Conservation (phyloP, 1,139 yeast species). For the Meyerozyma carpophila region DNA sequence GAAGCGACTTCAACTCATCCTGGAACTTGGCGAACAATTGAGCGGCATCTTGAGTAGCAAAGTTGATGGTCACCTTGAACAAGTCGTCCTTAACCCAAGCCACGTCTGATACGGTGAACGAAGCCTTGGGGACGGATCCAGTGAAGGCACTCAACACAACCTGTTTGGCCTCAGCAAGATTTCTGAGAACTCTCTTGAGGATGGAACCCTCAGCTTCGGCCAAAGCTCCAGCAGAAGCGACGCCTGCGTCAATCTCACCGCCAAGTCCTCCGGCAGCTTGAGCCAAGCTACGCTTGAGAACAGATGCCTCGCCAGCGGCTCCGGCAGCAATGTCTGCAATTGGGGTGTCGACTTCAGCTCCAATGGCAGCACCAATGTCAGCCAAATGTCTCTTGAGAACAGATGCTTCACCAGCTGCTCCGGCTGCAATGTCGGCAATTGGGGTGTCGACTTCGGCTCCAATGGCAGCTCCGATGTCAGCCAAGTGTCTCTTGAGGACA, state of each 20-base stretch:
- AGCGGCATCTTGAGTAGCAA: slow-evolving; percentile 17
- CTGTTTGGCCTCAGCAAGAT: not conserved
- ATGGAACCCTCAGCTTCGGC: slow-evolving; percentile 1
- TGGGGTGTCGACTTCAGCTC: slow-evolving; percentile 4
- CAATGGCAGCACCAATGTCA: slow-evolving; percentile 11
- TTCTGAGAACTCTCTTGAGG: not conserved
- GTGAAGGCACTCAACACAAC: not conserved
- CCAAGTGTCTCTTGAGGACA: too few relatives aligned
- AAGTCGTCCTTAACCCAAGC: slow-evolving; percentile 19
- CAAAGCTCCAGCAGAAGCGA: not conserved
- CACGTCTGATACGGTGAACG: slow-evolving; percentile 22
- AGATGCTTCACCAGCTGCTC: slow-evolving; percentile 7
- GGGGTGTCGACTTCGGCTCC: slow-evolving; percentile 6
- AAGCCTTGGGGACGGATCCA: slow-evolving; percentile 20
- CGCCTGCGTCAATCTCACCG: not conserved
- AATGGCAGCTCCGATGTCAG: slow-evolving; percentile 11
- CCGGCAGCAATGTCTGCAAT: slow-evolving; percentile 5
- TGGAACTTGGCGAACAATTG: slow-evolving; percentile 18
- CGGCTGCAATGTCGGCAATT: slow-evolving; percentile 4
- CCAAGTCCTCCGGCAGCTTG: slow-evolving; percentile 1
- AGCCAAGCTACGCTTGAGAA: not conserved
- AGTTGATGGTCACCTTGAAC: slow-evolving; percentile 24
- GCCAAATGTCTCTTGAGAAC: slow-evolving; percentile 12
- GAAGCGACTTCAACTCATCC: slow-evolving; percentile 15
- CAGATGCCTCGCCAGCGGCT: slow-evolving; percentile 5